These are phyloP conservation scores for Penicillium sp. DNA, from an alignment of 2,329 filamentous ascomycete genomes.

Conservation along the genomic window DNA sequence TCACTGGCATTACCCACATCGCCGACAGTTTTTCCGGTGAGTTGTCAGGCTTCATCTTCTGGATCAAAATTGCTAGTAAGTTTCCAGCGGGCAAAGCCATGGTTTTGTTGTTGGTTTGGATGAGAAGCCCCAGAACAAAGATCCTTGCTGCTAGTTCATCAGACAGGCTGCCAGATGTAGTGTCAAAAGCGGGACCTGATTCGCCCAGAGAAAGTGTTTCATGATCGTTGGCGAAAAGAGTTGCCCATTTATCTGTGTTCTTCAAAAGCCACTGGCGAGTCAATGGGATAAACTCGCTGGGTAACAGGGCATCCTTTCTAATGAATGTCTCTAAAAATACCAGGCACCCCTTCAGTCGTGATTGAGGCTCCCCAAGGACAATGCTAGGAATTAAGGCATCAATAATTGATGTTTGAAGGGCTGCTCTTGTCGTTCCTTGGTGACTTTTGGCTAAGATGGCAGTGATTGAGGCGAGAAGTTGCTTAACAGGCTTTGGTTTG, in stretches of 20 bases:
- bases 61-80: slow-evolving; percentile 29
- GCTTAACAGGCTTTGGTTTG: slow-evolving; percentile 46
- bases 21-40: slow-evolving; percentile 17
- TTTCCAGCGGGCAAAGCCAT: slow-evolving; percentile 31
- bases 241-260: slow-evolving; percentile 32
- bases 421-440: slow-evolving; percentile 17
- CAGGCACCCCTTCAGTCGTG: slow-evolving; percentile 39
- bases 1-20: slow-evolving; percentile 39
- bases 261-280: slow-evolving; percentile 35
- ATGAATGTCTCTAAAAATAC: slow-evolving; percentile 38
- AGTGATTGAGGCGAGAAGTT: slow-evolving; percentile 43
- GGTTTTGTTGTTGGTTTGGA: slow-evolving; percentile 31
- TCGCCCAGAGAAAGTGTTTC: slow-evolving; percentile 29
- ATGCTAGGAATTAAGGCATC: slow-evolving; percentile 36
- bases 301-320: slow-evolving; percentile 37
- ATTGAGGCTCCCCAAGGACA: slow-evolving; percentile 39
- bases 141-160: slow-evolving; percentile 29
- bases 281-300: slow-evolving; percentile 31
- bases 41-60: slow-evolving; percentile 26
- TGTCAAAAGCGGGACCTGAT: slow-evolving; percentile 15
- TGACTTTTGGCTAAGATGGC: slow-evolving; percentile 33
- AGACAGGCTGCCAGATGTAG: slow-evolving; percentile 6
- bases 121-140: slow-evolving; percentile 33
- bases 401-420: slow-evolving; percentile 26
- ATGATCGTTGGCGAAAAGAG: slow-evolving; percentile 34